Evolutionary conservation across 768 basidiomycete genomes (phyloP).

Genomic region (Tulasnella sp.): DNA sequence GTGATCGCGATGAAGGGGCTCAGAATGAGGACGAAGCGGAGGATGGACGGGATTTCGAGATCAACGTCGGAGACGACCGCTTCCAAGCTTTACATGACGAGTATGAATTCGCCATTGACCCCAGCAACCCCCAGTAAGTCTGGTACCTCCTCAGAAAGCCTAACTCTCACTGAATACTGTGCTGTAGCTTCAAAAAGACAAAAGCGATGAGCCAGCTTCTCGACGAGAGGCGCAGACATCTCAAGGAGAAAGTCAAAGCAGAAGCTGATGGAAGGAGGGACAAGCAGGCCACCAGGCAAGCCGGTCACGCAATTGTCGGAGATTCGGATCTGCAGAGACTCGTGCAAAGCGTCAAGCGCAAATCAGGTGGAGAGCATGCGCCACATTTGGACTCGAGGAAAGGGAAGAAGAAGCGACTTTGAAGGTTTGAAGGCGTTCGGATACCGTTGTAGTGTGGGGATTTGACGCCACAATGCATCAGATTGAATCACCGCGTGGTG

Average conservation of each 20-base stretch:
- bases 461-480: too few species aligned
- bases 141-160: not conserved
- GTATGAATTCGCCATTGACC: slow-evolving; percentile 89
- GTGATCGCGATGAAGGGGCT: slow-evolving; percentile 31
- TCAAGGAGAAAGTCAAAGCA: slow-evolving; percentile 27
- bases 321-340: slow-evolving; percentile 44
- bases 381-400: slow-evolving; percentile 34
- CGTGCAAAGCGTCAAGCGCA: slow-evolving; percentile 82
- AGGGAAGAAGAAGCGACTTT: slow-evolving; percentile 54
- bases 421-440: too few species aligned
- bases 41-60: slow-evolving; percentile 50
- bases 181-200: slow-evolving; percentile 79
- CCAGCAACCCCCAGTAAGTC: slow-evolving; percentile 84
- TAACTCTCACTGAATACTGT: not conserved
- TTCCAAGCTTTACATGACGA: slow-evolving; percentile 85
- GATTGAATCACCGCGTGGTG: too few species aligned
- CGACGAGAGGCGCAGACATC: slow-evolving; percentile 66
- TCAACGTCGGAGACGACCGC: slow-evolving; percentile 78
- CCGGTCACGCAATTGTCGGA: slow-evolving; percentile 16
- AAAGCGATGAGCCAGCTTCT: slow-evolving; percentile 79
- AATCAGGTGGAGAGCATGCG: slow-evolving; percentile 32
- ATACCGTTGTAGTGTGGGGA: too few species aligned
- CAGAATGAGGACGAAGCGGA: slow-evolving; percentile 54
- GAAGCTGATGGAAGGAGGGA: not conserved
- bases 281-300: not conserved